Evolutionary conservation across 139 green algal species (phyloP), one percentile per base, ranked within the genome.

Genomic region (Pseudopediastrum boryanum): DNA sequence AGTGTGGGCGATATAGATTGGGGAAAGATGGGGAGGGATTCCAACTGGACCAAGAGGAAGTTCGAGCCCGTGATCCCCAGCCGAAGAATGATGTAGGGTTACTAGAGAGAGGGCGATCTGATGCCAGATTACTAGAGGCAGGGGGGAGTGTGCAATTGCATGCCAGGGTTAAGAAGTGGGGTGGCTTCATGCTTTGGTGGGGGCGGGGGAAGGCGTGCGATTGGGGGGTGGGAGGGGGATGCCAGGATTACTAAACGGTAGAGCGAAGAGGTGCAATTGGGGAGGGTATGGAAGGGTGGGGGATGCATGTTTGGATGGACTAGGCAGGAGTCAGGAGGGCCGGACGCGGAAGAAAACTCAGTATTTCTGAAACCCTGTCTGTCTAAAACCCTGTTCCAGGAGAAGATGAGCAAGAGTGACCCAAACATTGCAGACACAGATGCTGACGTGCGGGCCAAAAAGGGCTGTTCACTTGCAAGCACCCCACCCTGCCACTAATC

Each of bases 21-120:
- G 16, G 48, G 16, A 19, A 16, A 19, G 16, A 19, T 58, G 48
- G 16, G 48, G 48, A 96, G 98, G 83, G 99, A 98, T 88, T 98
- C 92, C 84, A 92, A 98, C 61, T 90, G 94, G 66, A 96, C 93
- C 84, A 98, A 98, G 87, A 84, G 91, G 31, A 97, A 97, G 83
- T 84, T 95, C 48, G 99, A 99, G 90, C 96, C 96, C 50, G 90
- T 99, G 83, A 97, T 99, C 77, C 85, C 99, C 25, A 94, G 85
- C 4, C 96, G 99, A 89, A 87, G 82, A 81, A 99, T 99, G 94
- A 92, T 98, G 86, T 92, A 91, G 0, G 95, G 48, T 58, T 95
- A 98, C 82, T 98, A 99, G 89, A 99, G 94, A 98, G 86, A 90
- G n/a, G n/a, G n/a, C n/a, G n/a, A n/a, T n/a, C n/a, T n/a, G n/a